phyloP scores from a whole-genome alignment of 169 alveolate genomes.

The Plasmodium sp. region DNA sequence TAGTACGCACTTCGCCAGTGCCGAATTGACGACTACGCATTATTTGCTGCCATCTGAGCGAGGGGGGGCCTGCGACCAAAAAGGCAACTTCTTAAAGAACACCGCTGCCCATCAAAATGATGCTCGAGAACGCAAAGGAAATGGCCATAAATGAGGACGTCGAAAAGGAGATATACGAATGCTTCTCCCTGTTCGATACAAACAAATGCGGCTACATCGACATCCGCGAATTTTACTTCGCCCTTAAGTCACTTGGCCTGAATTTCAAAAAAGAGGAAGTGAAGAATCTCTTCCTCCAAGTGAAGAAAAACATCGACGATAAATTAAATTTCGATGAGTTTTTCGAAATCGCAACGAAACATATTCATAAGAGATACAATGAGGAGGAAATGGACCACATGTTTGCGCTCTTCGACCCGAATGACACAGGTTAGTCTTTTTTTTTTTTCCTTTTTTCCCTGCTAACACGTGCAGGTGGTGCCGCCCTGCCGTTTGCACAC shows the following conservation, averaged over 20 bases:
- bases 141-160: constrained; percentile 29
- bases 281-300: constrained; percentile 29
- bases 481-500: background rate
- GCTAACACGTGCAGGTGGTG: background rate
- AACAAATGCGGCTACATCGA: constrained; percentile 72
- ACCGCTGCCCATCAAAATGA: background rate
- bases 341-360: constrained; percentile 58
- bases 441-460: background rate
- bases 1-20: background rate
- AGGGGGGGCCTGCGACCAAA: background rate
- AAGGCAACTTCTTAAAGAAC: background rate
- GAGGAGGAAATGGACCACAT: constrained; percentile 63
- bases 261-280: constrained; percentile 73
- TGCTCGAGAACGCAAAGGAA: constrained; percentile 11
- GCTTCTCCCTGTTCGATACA: constrained; percentile 70
- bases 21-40: background rate
- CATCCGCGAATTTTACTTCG: constrained; percentile 71
- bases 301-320: constrained; percentile 50
- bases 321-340: constrained; percentile 67
- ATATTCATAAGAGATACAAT: constrained; percentile 59
- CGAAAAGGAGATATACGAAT: constrained; percentile 66
- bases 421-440: constrained; percentile 60
- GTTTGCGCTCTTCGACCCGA: constrained; percentile 59
- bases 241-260: constrained; percentile 64
- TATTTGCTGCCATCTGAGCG: background rate